These are phyloP conservation scores for Beauveria pseudobassiana DNA, from an alignment of 2,329 filamentous ascomycete genomes.

Conservation along the genomic window DNA sequence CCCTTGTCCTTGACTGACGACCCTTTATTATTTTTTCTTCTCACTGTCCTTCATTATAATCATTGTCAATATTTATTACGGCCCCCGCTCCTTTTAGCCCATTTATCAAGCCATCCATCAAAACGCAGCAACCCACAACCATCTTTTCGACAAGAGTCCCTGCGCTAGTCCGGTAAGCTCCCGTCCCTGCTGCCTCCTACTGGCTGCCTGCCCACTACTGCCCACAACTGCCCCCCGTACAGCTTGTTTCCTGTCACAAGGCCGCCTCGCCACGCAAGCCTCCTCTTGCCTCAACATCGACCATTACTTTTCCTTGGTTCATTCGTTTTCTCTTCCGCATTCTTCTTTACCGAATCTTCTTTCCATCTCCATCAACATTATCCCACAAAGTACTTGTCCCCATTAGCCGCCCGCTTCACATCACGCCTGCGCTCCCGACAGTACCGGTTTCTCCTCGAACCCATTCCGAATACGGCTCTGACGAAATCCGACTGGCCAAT, in stretches of 20 bases:
- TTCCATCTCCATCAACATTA: background rate
- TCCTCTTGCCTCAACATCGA: constrained; percentile 9
- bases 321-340: background rate
- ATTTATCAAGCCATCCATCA: no score
- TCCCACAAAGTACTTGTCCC: background rate
- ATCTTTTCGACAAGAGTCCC: background rate
- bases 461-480: background rate
- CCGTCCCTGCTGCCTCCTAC: background rate
- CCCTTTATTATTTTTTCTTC: no score
- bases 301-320: constrained; percentile 2
- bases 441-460: background rate
- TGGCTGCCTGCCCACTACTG: background rate
- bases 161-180: background rate
- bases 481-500: background rate
- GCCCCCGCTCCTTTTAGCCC: no score
- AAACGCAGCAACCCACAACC: background rate
- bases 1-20: no score
- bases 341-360: background rate
- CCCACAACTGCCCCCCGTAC: background rate
- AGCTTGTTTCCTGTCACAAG: constrained; percentile 11
- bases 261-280: constrained; percentile 10
- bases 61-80: no score
- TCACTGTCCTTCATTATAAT: no score
- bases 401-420: background rate
- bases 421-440: background rate